Conservation (phyloP, 805 yeast genomes). For the Candida ulmi region DNA sequence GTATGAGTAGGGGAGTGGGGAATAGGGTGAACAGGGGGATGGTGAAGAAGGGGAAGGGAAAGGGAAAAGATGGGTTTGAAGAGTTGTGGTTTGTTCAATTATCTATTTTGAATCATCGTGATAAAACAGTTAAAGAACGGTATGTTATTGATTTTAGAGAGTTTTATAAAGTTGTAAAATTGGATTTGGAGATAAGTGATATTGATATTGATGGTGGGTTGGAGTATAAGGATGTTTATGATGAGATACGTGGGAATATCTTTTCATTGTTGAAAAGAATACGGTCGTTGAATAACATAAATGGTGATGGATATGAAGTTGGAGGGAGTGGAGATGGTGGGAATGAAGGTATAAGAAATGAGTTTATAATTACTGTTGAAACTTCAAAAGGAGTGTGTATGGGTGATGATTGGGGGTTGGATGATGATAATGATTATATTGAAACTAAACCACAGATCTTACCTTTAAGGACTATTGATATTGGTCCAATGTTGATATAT, state of each 20-base stretch:
- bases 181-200: conserved; percentile 4
- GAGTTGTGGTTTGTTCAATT: conserved; percentile 23
- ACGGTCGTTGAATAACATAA: conserved; percentile 1
- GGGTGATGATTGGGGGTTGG: conserved; percentile 12
- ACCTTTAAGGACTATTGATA: conserved; percentile 35
- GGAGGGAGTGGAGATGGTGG: too few species aligned
- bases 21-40: too few species aligned
- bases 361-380: conserved; percentile 13
- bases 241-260: conserved; percentile 11
- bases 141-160: conserved; percentile 31
- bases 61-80: conserved; percentile 2
- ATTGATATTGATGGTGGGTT: conserved; percentile 5
- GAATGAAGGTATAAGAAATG: too few species aligned
- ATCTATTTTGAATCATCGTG: conserved; percentile 23
- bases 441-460: conserved; percentile 19
- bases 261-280: conserved; percentile 11
- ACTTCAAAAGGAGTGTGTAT: conserved; percentile 5
- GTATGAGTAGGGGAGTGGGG: too few species aligned
- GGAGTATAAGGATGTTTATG: conserved; percentile 9
- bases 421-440: conserved; percentile 12
- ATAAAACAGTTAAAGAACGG: conserved; percentile 29
- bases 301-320: background rate
- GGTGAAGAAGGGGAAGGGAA: too few species aligned
- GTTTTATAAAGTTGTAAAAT: conserved; percentile 7
- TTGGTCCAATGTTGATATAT: conserved; percentile 36